Conservation (phyloP, 2,329 filamentous ascomycete species). For the Bipolaris oryzae region DNA sequence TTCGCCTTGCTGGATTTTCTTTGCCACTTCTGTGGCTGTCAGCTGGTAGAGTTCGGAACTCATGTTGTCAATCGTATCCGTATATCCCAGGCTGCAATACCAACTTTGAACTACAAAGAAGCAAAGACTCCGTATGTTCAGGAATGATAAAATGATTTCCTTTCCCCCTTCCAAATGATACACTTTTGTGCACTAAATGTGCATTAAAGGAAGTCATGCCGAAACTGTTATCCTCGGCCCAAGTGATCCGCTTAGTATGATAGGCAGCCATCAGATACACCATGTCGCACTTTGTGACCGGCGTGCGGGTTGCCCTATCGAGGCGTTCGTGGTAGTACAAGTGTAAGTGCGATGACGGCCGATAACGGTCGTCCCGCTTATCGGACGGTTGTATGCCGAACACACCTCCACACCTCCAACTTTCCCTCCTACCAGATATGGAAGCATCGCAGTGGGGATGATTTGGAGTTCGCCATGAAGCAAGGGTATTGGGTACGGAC, state of each 20-base stretch:
- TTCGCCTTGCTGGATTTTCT: slow-evolving; percentile 29
- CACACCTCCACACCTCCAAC: no score
- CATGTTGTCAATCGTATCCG: background rate
- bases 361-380: slow-evolving; percentile 7
- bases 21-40: slow-evolving; percentile 32
- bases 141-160: background rate
- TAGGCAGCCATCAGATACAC: background rate
- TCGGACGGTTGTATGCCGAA: slow-evolving; percentile 1
- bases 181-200: background rate
- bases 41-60: slow-evolving; percentile 23
- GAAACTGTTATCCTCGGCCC: background rate
- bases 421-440: background rate
- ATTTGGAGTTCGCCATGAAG: background rate
- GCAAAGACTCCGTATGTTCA: background rate
- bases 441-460: background rate
- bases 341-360: slow-evolving; percentile 1
- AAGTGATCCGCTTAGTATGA: background rate
- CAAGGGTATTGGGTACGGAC: background rate
- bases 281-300: background rate
- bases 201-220: background rate
- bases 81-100: no score
- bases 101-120: no score
- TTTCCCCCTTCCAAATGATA: background rate
- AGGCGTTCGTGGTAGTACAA: background rate
- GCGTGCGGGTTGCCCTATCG: slow-evolving; percentile 3